Evolutionary conservation across 352 stramenopile genomes (phyloP), one percentile per base, ranked within the genome.

Genomic region (Phytophthora citrophthora): DNA sequence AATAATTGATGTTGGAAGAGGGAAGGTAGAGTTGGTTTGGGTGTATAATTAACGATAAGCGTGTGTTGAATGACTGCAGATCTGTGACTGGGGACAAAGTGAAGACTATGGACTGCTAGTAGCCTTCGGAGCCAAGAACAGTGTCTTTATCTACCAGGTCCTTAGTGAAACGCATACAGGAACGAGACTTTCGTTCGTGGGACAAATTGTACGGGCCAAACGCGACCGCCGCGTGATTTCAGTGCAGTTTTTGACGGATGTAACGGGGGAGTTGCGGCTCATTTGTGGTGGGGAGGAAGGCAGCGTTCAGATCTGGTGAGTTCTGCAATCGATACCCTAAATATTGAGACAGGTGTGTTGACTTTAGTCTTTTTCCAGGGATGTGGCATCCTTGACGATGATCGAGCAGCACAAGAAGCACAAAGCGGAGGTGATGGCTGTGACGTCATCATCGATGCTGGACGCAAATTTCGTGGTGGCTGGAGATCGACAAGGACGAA

Each of bases 381-480:
- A 94, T 60, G 72, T 88, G 10, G 45, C 68, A 23, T 72, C 68
- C 8, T 43, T 74, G 36, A 59, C 54, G 34, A 56, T 88, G 50
- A 72, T 91, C 4, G 80, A 86, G 41, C 81, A 91, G 54, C 83
- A 94, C 44, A 68, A 69, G 26, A 90, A 90, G 54, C 86, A 94
- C 66, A 75, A 68, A 31, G 66, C 54, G 1, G 79, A 90, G 39
- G 68, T 93, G 49, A 86, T 72, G 44, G 83, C 86, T 0, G 39
- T 89, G 6, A 60, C 71, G 9, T 45, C 63, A 24, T 89, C 41
- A 10, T 32, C 20, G 12, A 41, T 45, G 24, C 46, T 63, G 36
- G 79, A 88, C 26, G 47, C 70, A 11, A 71, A 79, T 39, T 68
- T 86, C 40, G 63, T 94, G 15, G 66, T 92, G 16, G 74, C 76